Base-by-base conservation (phyloP, 768 basidiomycete genomes). In the Austroboletus festivus region DNA sequence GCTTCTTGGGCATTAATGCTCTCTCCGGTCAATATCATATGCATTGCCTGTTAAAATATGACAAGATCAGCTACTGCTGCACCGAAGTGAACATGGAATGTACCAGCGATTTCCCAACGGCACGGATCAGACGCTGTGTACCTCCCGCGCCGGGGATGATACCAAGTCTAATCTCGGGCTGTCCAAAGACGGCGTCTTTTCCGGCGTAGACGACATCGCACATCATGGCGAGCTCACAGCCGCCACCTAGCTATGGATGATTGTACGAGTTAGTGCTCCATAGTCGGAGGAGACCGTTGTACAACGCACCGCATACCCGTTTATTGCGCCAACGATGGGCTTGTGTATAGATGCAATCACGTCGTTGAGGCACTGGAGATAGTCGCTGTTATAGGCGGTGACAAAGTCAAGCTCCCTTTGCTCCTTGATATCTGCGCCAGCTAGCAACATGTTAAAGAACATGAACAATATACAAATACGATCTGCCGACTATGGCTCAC, bases 401-500 rank as follows among this genome's bases (percentile, higher is more conserved):
- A 76, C 65, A 48, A 79, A 75, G 71, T 73, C 91, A 89, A 72
- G 62, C 22, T 91, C 88, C 68, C 89, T 93, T 89, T 97, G 96
- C 68, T 97, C 94, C 70, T 94, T 97, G 71, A 98, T 97, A 68
- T 98, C 95, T 12, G 95, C 95, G 2, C 95, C 93, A 54, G 93
- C 93, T 56, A 15, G 34, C 15, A 15, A 15, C n/a, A n/a, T n/a
- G n/a, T n/a, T n/a, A n/a, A n/a, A n/a, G n/a, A n/a, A n/a, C n/a
- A n/a, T n/a, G n/a, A n/a, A n/a, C n/a, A n/a, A n/a, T n/a, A n/a
- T n/a, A n/a, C n/a, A n/a, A n/a, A n/a, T n/a, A n/a, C n/a, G n/a
- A n/a, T n/a, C n/a, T n/a, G n/a, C n/a, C n/a, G n/a, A n/a, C n/a
- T n/a, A n/a, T n/a, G n/a, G n/a, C n/a, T n/a, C 41, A 59, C 55